These are phyloP conservation scores for Trichosporon sp. DNA, from an alignment of 1,284 basidiomycete species.

Conservation along the genomic window DNA sequence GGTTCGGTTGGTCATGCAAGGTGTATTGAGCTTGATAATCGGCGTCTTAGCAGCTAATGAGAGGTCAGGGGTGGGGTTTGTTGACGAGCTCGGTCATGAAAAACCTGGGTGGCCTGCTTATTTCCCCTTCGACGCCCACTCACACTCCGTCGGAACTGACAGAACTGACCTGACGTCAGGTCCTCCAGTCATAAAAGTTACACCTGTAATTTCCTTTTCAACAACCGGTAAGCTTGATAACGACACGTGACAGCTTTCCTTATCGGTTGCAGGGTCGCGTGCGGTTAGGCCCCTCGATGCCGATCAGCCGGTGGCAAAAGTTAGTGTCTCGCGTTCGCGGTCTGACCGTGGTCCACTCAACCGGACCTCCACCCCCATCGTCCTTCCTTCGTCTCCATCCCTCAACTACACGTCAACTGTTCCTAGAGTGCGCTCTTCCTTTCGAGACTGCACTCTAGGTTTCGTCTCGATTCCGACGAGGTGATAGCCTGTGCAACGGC, in stretches of 20 bases:
- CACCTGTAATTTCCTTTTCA: background rate
- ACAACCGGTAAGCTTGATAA: background rate
- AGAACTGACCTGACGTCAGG: background rate
- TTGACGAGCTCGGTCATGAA: background rate
- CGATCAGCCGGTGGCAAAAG: constrained; percentile 15
- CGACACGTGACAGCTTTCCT: background rate
- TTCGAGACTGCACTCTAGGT: background rate
- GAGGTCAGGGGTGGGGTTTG: background rate
- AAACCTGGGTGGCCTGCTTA: background rate
- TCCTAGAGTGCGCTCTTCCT: background rate
- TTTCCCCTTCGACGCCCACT: background rate
- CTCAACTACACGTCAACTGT: background rate
- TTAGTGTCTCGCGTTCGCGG: background rate
- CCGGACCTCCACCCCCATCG: background rate
- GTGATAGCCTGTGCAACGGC: background rate
- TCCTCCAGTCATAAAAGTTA: background rate
- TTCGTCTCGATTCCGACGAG: background rate
- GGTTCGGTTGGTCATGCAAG: constrained; percentile 2
- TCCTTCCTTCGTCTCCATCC: constrained; percentile 4
- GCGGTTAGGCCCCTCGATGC: background rate
- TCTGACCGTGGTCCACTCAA: constrained; percentile 12
- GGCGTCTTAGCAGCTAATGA: background rate
- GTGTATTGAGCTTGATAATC: background rate
- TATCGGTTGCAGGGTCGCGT: background rate
- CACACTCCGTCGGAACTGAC: background rate